Conservation (phyloP, 2,329 filamentous ascomycete species). For the Fusarium sp. region DNA sequence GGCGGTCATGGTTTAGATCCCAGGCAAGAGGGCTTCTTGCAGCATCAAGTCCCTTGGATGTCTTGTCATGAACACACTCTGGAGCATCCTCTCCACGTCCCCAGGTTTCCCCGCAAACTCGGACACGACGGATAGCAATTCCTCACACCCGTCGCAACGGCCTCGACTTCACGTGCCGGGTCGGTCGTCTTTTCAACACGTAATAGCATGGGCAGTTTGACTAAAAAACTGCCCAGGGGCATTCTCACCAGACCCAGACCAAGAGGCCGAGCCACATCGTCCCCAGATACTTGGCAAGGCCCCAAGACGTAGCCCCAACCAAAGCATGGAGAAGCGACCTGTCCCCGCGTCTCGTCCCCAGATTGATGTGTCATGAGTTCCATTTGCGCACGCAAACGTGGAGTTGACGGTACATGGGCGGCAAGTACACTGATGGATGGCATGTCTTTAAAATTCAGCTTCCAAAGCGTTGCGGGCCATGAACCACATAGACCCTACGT, state of each 20-base stretch:
- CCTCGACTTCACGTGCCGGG: slow-evolving; percentile 37
- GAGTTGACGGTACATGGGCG: slow-evolving; percentile 18
- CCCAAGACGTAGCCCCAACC: slow-evolving; percentile 32
- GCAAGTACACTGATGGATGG: slow-evolving; percentile 13
- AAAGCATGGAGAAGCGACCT: slow-evolving; percentile 21
- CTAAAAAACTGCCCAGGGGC: slow-evolving; percentile 37
- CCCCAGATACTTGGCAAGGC: slow-evolving; percentile 36
- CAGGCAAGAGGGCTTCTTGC: slow-evolving; percentile 12
- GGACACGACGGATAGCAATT: slow-evolving; percentile 17
- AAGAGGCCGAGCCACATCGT: slow-evolving; percentile 38
- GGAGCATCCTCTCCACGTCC: slow-evolving; percentile 34
- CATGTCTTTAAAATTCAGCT: slow-evolving; percentile 17
- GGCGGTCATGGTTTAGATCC: slow-evolving; percentile 22
- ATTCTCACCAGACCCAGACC: slow-evolving; percentile 25
- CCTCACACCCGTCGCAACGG: slow-evolving; percentile 21
- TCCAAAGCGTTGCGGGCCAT: slow-evolving; percentile 11
- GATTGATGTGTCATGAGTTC: slow-evolving; percentile 40
- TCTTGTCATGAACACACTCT: slow-evolving; percentile 15
- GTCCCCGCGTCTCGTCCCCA: slow-evolving; percentile 36
- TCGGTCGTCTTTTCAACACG: slow-evolving; percentile 37
- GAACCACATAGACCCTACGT: slow-evolving; percentile 14
- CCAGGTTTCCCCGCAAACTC: slow-evolving; percentile 47
- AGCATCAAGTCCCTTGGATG: slow-evolving; percentile 16
- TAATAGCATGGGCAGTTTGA: slow-evolving; percentile 44
- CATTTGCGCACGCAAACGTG: slow-evolving; percentile 15